Percentiles rank a stretch among this genome's conserved stretches.
phyloP scores from a whole-genome alignment of 768 basidiomycete species.

The Cubamyces lactineus region DNA sequence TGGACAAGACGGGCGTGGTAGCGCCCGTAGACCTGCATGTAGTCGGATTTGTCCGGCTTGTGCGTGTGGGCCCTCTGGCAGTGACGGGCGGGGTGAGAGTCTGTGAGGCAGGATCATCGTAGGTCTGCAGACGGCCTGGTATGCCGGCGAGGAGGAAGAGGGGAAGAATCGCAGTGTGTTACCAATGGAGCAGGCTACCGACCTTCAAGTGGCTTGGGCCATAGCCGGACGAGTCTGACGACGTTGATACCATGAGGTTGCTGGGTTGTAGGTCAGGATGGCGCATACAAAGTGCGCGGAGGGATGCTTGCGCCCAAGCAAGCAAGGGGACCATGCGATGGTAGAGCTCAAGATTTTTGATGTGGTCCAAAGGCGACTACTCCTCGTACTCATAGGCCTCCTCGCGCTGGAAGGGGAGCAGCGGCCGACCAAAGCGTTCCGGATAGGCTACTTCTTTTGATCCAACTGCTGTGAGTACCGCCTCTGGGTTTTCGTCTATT shows the following conservation, averaged over 20 bases:
- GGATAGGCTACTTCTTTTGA: constrained; percentile 58
- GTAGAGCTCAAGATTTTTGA: constrained; percentile 44
- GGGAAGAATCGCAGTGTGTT: constrained; percentile 55
- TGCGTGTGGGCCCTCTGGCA: constrained; percentile 47
- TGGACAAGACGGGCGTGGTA: constrained; percentile 53
- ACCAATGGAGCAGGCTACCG: constrained; percentile 38
- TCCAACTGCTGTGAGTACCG: constrained; percentile 42
- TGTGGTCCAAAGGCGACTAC: constrained; percentile 47
- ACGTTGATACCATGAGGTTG: constrained; percentile 53
- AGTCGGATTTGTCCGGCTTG: constrained; percentile 45
- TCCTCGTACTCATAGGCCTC: constrained; percentile 47
- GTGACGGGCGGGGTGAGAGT: constrained; percentile 43
- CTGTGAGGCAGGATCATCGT: constrained; percentile 46
- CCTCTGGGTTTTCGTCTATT: constrained; percentile 48
- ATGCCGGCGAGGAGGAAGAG: constrained; percentile 51
- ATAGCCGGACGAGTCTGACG: constrained; percentile 41
- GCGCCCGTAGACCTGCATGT: constrained; percentile 37
- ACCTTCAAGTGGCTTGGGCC: constrained; percentile 34
- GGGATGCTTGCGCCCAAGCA: constrained; percentile 43
- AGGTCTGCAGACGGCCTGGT: constrained; percentile 50
- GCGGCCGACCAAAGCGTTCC: constrained; percentile 49
- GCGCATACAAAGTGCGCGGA: constrained; percentile 51
- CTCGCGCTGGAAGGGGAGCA: constrained; percentile 45
- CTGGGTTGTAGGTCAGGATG: constrained; percentile 45
- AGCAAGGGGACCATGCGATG: constrained; percentile 52